phyloP scores from a whole-genome alignment of 345 rosid genomes.

The Capsella bursapastoris region DNA sequence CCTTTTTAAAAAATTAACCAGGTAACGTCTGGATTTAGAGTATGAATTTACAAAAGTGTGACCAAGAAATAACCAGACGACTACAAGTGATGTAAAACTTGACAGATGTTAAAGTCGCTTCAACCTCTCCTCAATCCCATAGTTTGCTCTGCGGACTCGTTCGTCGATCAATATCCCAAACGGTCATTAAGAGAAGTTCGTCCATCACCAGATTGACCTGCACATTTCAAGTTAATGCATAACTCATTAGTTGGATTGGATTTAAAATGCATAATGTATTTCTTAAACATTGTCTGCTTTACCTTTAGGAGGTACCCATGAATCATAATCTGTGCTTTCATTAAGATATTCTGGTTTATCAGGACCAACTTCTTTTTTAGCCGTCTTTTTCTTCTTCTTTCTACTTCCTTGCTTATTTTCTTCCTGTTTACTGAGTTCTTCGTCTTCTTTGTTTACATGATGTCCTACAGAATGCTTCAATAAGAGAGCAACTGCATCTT shows the following conservation, averaged over 20 bases:
- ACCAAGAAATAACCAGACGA: slow-evolving; percentile 1
- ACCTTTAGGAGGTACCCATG: slow-evolving; percentile 99
- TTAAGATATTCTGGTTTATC: slow-evolving; percentile 78
- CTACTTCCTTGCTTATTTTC: slow-evolving; percentile 42
- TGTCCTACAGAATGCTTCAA: slow-evolving; percentile 80
- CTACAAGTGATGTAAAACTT: slow-evolving; percentile 12
- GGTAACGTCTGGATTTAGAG: neutral
- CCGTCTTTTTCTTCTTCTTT: slow-evolving; percentile 54
- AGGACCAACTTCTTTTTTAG: slow-evolving; percentile 69
- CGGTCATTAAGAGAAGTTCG: slow-evolving; percentile 86
- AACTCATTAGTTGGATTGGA: slow-evolving; percentile 3
- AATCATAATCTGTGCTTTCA: slow-evolving; percentile 54
- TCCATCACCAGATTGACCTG: slow-evolving; percentile 99
- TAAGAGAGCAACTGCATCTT: slow-evolving; percentile 86
- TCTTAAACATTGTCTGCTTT: slow-evolving; percentile 23
- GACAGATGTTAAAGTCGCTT: slow-evolving; percentile 2
- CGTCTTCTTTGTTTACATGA: slow-evolving; percentile 57
- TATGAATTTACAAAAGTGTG: slow-evolving; percentile 16
- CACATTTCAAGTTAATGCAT: slow-evolving; percentile 21
- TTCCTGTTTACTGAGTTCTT: slow-evolving; percentile 43
- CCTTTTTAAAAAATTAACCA: neutral
- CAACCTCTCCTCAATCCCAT: neutral
- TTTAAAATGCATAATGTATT: slow-evolving; percentile 9
- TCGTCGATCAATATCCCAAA: slow-evolving; percentile 64
- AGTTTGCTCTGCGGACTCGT: neutral